Percentiles rank a stretch among this genome's conserved stretches.
Conservation (phyloP, 495 filamentous ascomycete species). For the Massariosphaeria phaeospora region DNA sequence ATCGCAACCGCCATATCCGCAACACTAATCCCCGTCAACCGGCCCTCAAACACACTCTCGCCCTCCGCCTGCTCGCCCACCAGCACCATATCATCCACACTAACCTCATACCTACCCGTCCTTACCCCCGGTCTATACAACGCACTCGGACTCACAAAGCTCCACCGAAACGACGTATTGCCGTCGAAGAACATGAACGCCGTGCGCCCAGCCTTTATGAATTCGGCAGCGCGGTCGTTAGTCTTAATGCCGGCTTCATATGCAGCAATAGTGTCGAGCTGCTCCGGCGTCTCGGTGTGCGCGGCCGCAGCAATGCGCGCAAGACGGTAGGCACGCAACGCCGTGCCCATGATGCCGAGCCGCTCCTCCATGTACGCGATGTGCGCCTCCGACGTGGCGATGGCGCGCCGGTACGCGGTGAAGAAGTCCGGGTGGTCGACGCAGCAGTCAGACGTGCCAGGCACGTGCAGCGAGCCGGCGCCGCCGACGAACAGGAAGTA, state of each 20-base stretch:
- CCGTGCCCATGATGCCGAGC: constrained; percentile 23
- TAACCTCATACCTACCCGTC: constrained; percentile 34
- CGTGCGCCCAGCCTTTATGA: constrained; percentile 33
- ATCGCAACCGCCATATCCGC: constrained; percentile 37
- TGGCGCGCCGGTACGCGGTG: constrained; percentile 34
- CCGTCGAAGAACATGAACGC: constrained; percentile 36
- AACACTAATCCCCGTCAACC: constrained; percentile 32
- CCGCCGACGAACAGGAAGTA: constrained; percentile 36
- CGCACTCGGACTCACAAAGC: constrained; percentile 30
- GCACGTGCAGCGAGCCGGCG: constrained; percentile 31
- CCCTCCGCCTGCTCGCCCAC: constrained; percentile 20
- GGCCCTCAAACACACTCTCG: constrained; percentile 29
- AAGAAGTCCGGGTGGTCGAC: constrained; percentile 33
- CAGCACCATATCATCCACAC: constrained; percentile 31
- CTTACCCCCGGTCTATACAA: constrained; percentile 32
- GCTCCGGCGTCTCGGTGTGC: constrained; percentile 13
- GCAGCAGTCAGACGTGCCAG: constrained; percentile 13
- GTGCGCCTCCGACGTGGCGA: constrained; percentile 34
- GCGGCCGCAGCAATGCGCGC: constrained; percentile 24
- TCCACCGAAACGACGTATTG: constrained; percentile 32
- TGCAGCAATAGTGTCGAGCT: constrained; percentile 13
- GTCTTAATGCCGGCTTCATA: constrained; percentile 23
- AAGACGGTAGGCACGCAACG: constrained; percentile 28
- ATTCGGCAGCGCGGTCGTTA: constrained; percentile 26
- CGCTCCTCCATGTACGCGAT: constrained; percentile 36